These are phyloP conservation scores for Primulina eburnea DNA, from an alignment of 257 asterid genomes.

Conservation along the genomic window DNA sequence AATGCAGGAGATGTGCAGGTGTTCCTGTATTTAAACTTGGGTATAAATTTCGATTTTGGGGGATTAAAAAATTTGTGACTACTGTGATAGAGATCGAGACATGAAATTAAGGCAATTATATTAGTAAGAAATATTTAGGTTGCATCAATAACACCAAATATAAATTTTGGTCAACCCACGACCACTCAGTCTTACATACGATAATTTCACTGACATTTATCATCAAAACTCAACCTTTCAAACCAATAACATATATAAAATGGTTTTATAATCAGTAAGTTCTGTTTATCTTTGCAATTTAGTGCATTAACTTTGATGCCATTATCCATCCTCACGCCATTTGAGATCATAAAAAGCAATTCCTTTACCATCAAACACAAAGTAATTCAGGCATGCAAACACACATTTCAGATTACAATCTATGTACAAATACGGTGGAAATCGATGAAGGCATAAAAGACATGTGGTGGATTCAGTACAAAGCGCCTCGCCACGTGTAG, in stretches of 20 bases:
- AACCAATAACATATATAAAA: not conserved
- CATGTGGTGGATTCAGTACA: too few species aligned
- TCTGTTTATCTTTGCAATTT: not conserved
- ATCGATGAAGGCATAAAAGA: not conserved
- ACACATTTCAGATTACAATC: not conserved
- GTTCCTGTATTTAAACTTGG: too few species aligned
- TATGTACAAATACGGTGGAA: not conserved
- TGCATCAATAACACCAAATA: too few species aligned
- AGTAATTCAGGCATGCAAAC: not conserved
- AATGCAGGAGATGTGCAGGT: not conserved
- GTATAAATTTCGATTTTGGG: too few species aligned
- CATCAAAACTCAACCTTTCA: conserved; percentile 11
- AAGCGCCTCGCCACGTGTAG: too few species aligned
- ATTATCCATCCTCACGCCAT: not conserved
- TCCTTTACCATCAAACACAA: not conserved
- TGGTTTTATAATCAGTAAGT: not conserved
- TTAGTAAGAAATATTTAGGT: too few species aligned
- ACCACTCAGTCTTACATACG: too few species aligned
- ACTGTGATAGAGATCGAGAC: too few species aligned
- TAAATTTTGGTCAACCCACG: too few species aligned
- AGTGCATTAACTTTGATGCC: not conserved
- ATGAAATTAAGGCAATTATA: too few species aligned
- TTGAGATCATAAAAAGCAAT: conserved; percentile 7
- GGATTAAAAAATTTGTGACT: too few species aligned
- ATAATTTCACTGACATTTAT: not conserved